Evolutionary conservation across 2,329 filamentous ascomycete species (phyloP).

Genomic region (Aspergillus luchuensis): DNA sequence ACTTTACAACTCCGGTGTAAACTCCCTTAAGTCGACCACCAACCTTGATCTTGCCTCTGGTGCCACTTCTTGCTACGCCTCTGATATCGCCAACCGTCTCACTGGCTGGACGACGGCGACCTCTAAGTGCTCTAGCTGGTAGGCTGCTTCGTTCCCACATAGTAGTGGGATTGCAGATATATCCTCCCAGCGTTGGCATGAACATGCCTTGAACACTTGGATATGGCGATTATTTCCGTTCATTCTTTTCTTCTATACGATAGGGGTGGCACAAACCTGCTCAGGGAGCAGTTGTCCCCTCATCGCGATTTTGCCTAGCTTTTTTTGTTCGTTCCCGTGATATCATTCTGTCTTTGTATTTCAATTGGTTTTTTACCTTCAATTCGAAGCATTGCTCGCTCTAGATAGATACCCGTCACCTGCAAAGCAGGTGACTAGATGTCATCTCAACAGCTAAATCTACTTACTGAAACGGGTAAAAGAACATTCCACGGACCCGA

Average conservation of each 20-base stretch:
- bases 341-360: not conserved
- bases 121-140: slow-evolving; percentile 8
- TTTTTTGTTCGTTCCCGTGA: not conserved
- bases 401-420: not conserved
- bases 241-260: not conserved
- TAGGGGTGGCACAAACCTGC: not conserved
- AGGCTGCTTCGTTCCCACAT: not conserved
- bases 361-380: not conserved
- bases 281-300: not conserved
- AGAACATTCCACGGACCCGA: too few relatives aligned
- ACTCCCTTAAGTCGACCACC: slow-evolving; percentile 29
- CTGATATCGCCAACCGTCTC: slow-evolving; percentile 34
- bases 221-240: too few relatives aligned
- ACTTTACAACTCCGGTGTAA: slow-evolving; percentile 45
- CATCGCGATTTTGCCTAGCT: not conserved
- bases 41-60: slow-evolving; percentile 31
- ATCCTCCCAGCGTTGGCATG: not conserved
- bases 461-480: too few relatives aligned
- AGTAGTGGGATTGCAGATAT: not conserved
- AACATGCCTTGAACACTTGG: not conserved
- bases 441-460: too few relatives aligned
- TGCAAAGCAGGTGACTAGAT: too few relatives aligned
- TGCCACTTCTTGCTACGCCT: slow-evolving; percentile 32
- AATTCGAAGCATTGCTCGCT: not conserved
- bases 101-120: slow-evolving; percentile 27